These are phyloP conservation scores for Lobosporangium transversale DNA, from an alignment of 192 early-diverging fungal genomes.

Conservation along the genomic window DNA sequence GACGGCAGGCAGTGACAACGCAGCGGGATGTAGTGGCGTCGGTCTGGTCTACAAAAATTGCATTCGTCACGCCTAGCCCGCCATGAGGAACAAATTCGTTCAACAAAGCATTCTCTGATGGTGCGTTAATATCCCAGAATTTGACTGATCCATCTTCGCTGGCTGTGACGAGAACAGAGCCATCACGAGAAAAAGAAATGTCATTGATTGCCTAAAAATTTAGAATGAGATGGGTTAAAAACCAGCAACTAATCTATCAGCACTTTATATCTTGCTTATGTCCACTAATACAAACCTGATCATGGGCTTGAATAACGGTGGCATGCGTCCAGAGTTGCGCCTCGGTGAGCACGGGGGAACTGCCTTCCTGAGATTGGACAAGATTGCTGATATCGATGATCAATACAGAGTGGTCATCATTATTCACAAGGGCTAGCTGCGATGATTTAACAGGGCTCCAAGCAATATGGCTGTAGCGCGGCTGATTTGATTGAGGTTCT, in stretches of 20 bases:
- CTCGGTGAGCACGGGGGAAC: constrained; percentile 29
- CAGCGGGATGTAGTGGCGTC: constrained; percentile 35
- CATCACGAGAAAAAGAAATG: constrained; percentile 56
- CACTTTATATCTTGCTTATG: too few relatives aligned
- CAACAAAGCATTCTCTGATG: constrained; percentile 12
- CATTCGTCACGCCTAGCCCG: constrained; percentile 37
- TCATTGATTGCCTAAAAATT: constrained; percentile 50
- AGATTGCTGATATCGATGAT: constrained; percentile 40
- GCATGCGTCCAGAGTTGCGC: constrained; percentile 33
- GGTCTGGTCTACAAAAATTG: constrained; percentile 30
- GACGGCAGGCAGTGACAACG: constrained; percentile 53
- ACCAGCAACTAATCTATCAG: too few relatives aligned
- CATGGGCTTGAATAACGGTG: constrained; percentile 39
- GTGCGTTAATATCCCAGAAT: constrained; percentile 31
- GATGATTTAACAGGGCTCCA: constrained; percentile 54
- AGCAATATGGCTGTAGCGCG: constrained; percentile 52
- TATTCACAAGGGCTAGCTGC: constrained; percentile 53
- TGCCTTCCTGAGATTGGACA: constrained; percentile 22
- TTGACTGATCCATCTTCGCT: constrained; percentile 54
- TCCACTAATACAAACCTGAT: too few relatives aligned
- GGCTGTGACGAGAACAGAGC: constrained; percentile 55
- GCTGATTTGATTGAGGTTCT: constrained; percentile 27
- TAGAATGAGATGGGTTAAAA: background rate
- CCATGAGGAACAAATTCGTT: constrained; percentile 52
- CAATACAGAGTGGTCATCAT: constrained; percentile 52